Evolutionary conservation across 805 yeast genomes (phyloP), one percentile per base, ranked within the genome.

Genomic region (Kuraishia capsulata): DNA sequence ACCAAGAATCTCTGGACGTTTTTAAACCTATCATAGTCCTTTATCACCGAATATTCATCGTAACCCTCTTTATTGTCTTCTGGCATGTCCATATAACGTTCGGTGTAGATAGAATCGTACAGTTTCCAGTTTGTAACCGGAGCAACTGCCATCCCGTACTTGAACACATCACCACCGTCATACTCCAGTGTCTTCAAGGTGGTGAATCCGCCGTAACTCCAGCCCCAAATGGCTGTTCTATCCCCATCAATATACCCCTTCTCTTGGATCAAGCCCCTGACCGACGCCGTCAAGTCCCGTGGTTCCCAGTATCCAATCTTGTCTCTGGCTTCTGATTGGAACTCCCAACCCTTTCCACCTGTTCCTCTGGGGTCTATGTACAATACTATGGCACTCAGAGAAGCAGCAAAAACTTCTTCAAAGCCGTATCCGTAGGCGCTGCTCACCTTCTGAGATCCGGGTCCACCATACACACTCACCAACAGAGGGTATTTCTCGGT

Each of bases 161-260:
- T 77, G 63, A 84, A 83, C 0, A 69, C 67, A 6, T 71, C 57
- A 4, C 84, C 79, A 11, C 55, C 50, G 51, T 84, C 94, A 35
- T 62, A 66, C 54, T 84, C 94, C 25, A 83, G 53, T 0, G 89
- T 81, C 53, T 84, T 84, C 38, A 84, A 58, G 0, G 90, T 78
- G 6, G 80, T 66, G 51, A 79, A 84, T 1, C 90, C 95, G 39
- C 95, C 95, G 56, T 82, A 84, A 1, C 89, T 80, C 89, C 92
- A 84, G 13, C 95, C 95, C 89, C 92, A 84, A 29, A 83, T 69
- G 0, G 87, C 85, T 3, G 81, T 73, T 40, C 64, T 64, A 1
- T 67, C 62, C 3, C 48, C 47, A 51, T 82, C 81, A 16, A 84
- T 66, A 42, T 69, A 69, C 8, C 60, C 52, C 40, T 64, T 64